phyloP scores from a whole-genome alignment of 2,329 filamentous ascomycete genomes.

The Colletotrichum sp. region DNA sequence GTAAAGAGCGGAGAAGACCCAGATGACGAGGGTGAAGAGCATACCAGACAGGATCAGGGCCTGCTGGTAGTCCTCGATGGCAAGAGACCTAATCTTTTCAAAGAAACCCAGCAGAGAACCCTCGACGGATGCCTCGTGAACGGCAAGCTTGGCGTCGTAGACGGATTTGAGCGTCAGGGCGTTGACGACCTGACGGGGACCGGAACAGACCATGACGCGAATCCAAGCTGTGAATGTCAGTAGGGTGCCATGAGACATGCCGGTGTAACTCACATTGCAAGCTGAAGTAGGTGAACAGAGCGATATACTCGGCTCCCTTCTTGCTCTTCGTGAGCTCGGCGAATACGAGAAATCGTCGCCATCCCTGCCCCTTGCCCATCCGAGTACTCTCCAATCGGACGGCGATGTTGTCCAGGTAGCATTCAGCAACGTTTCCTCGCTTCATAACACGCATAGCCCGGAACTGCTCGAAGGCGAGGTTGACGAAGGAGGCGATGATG shows the following conservation, averaged over 20 bases:
- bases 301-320: constrained; percentile 89
- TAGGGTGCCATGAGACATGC: neutral
- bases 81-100: constrained; percentile 77
- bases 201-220: constrained; percentile 87
- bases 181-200: constrained; percentile 90
- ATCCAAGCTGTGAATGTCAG: constrained; percentile 70
- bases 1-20: constrained; percentile 80
- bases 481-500: constrained; percentile 88
- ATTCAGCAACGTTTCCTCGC: constrained; percentile 86
- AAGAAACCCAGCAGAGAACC: constrained; percentile 79
- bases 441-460: constrained; percentile 82
- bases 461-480: constrained; percentile 81
- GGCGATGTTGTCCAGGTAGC: constrained; percentile 87
- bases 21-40: constrained; percentile 89
- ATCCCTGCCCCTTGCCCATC: constrained; percentile 77
- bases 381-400: constrained; percentile 84
- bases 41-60: constrained; percentile 87
- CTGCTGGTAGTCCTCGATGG: constrained; percentile 76
- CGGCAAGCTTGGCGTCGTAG: constrained; percentile 75
- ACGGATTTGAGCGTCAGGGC: constrained; percentile 87
- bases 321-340: constrained; percentile 89
- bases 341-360: constrained; percentile 90
- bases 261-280: constrained; percentile 59
- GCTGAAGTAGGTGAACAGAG: constrained; percentile 87
- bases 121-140: constrained; percentile 55